Base-by-base conservation (phyloP, 441 rosid genomes). In the Pelargonium myrrhifolium region DNA sequence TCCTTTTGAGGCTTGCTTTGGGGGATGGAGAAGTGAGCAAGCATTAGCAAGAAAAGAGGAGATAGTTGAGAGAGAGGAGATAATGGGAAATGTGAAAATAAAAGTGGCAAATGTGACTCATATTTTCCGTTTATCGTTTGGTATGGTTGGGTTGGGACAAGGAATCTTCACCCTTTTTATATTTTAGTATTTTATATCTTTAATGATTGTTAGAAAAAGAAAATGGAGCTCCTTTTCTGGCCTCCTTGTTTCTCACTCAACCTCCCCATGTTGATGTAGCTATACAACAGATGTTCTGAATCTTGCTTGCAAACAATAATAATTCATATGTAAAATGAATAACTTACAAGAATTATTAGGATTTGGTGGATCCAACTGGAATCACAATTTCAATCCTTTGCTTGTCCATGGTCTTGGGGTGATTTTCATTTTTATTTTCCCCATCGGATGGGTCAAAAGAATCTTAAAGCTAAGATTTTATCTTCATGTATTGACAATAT, bases 91-190 rank as follows among this genome's bases (percentile, higher is more conserved):
- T 68, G 55, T n/a, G 37, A 20, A 59, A 11, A 26, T 24, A 11
- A 67, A 75, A 71, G 76, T n/a, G 51, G 67, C 65, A 72, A 53
- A 69, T 65, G 22, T 15, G 62, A 61, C 15, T 55, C 66, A 66
- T 68, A n/a, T n/a, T n/a, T n/a, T n/a, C n/a, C n/a, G n/a, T n/a
- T n/a, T n/a, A n/a, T n/a, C n/a, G n/a, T n/a, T n/a, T n/a, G n/a
- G n/a, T n/a, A n/a, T n/a, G n/a, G n/a, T n/a, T n/a, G n/a, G n/a
- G 53, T 61, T 39, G 51, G 65, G 61, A 70, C 42, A 59, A 37
- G 49, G 64, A 73, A 69, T 69, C 70, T 60, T 67, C 47, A 37
- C 24, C 40, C 37, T 66, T 78, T 12, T 12, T 42, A 42, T 24
- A 24, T 24, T 24, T 24, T n/a, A n/a, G n/a, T 42, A 42, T 1